Base-by-base conservation (phyloP, 352 stramenopile genomes). In the Blastocystis sp. region DNA sequence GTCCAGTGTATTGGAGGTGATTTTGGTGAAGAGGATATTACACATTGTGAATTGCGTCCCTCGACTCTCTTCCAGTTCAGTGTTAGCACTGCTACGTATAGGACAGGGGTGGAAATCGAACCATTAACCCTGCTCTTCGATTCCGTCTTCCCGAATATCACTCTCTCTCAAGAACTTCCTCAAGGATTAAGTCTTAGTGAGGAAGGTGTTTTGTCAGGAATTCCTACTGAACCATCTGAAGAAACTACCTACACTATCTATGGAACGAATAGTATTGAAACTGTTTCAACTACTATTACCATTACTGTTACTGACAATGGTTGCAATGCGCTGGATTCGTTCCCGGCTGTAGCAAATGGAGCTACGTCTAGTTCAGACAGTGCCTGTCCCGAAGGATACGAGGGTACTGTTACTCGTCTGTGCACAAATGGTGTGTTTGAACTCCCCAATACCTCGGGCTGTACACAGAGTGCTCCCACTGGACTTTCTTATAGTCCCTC, bases 221-320 rank as follows among this genome's bases (percentile, higher is more conserved):
- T 13, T 16, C 18, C 50, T 7, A 81, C 70, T n/a, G 18, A 39
- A 18, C 24, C 45, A 18, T 63, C 34, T 26, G 11, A 41, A 20
- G 2, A 62, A 53, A 63, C 18, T 34, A 41, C 47, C 1, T 81
- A 81, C 43, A 45, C 30, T 7, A n/a, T 81, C 18, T 43, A 26
- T 9, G 70, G 45, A 65, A 26, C 37, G 70, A 81, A 63, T 41
- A 39, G 5, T 65, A 16, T 62, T 34, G 70, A 63, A 7, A 64
- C 20, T 26, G 55, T 62, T n/a, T n/a, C 11, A 41, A 24, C 34
- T 0, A 62, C 43, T 16, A 4, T 81, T 20, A 24, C 39, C 13
- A 63, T 81, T 43, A 81, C 70, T 7, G 70, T 81, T 24, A 26
- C 5, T 20, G 70, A 81, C 45, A 81, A 81, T 41, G 34, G 39